Evolutionary conservation across 352 stramenopile species (phyloP).

Genomic region (Globisporangium barbulae): DNA sequence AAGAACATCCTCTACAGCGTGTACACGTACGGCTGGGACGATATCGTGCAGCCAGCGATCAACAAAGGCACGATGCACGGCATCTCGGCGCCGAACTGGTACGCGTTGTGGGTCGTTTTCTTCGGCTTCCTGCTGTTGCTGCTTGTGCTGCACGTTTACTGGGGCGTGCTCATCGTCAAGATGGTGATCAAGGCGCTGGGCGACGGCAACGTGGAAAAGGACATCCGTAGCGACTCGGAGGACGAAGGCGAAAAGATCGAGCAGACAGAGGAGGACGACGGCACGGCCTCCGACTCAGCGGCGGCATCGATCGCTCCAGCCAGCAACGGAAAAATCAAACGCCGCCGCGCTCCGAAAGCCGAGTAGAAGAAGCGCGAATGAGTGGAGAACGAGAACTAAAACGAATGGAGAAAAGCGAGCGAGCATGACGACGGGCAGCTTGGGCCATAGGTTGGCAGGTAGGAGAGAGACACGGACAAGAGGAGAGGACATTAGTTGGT

Average conservation of each 20-base stretch:
- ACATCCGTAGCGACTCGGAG: conserved; percentile 80
- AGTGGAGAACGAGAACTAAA: conserved; percentile 5
- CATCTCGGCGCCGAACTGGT: conserved; percentile 45
- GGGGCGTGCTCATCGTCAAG: conserved; percentile 70
- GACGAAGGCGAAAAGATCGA: conserved; percentile 43
- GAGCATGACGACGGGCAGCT: not conserved
- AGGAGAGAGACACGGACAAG: not conserved
- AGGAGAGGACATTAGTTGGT: not conserved
- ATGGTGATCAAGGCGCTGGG: conserved; percentile 66
- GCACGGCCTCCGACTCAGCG: conserved; percentile 17
- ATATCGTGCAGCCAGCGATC: conserved; percentile 50
- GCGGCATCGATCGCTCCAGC: conserved; percentile 1
- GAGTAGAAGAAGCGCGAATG: conserved; percentile 31
- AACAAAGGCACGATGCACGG: conserved; percentile 36
- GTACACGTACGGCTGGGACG: conserved; percentile 43
- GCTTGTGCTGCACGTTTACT: conserved; percentile 73
- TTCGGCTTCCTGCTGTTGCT: conserved; percentile 57
- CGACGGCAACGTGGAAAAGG: conserved; percentile 73
- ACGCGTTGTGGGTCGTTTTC: conserved; percentile 51
- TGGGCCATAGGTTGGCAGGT: not conserved
- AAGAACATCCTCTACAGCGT: conserved; percentile 73
- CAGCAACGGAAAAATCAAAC: conserved; percentile 37
- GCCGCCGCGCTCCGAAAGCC: conserved; percentile 62
- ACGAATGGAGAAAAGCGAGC: conserved; percentile 1
- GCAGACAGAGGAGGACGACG: conserved; percentile 19